Evolutionary conservation across 2,329 filamentous ascomycete genomes (phyloP).

Genomic region (Penicillium sp.): DNA sequence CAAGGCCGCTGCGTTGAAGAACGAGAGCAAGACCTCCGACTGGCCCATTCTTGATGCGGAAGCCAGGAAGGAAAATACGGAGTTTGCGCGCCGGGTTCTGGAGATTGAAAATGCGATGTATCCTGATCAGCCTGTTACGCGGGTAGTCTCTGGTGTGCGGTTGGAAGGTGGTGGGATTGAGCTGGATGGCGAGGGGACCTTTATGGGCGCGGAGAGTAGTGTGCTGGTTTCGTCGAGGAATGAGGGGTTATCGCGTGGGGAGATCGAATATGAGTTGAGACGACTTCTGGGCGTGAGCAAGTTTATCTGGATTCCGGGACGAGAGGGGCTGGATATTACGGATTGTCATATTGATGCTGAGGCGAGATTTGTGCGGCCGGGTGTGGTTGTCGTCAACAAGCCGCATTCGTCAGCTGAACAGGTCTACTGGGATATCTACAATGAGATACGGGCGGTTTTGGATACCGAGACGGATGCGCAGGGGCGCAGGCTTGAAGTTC

Average conservation of each 20-base stretch:
- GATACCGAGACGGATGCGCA: conserved; percentile 20
- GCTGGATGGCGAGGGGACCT: conserved; percentile 33
- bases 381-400: conserved; percentile 25
- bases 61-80: conserved; percentile 13
- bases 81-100: conserved; percentile 14
- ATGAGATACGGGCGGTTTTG: conserved; percentile 22
- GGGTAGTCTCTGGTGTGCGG: conserved; percentile 19
- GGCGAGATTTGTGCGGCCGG: conserved; percentile 25
- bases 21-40: neutral
- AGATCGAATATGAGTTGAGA: conserved; percentile 25
- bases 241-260: conserved; percentile 16
- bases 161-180: conserved; percentile 34
- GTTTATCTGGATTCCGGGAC: conserved; percentile 33
- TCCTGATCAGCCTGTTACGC: conserved; percentile 2
- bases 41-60: conserved; percentile 17
- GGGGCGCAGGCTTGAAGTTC: conserved; percentile 21
- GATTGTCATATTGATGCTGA: conserved; percentile 33
- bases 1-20: conserved; percentile 5
- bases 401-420: conserved; percentile 18
- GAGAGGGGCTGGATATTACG: conserved; percentile 29
- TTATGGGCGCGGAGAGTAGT: conserved; percentile 32
- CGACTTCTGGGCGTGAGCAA: conserved; percentile 27
- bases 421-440: conserved; percentile 24
- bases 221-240: conserved; percentile 31
- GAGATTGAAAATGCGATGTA: conserved; percentile 13